Base-by-base conservation (phyloP, 495 filamentous ascomycete species). In the Durotheca rogersii region DNA sequence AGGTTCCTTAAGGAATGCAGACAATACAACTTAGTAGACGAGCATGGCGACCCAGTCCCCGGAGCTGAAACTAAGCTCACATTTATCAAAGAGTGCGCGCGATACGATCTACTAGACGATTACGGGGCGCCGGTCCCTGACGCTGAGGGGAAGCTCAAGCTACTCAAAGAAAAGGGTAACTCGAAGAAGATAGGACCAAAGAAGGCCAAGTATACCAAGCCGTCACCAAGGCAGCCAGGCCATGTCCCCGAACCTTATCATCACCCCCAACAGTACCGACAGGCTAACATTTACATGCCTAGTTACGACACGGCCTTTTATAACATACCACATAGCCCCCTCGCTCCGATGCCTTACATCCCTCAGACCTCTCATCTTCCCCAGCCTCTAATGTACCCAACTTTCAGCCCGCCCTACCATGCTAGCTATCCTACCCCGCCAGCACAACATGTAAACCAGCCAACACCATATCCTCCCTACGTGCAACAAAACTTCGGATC, bases 41-140 rank as follows among this genome's bases (percentile, higher is more conserved):
- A 59, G 1, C 15, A 48, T 2, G 62, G 59, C 4, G 31, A 51
- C 12, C 55, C 55, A 2, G 2, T 55, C 0, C 33, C 48, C 1
- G 15, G 25, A 1, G 58, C 59, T 9, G 10, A 41, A 4, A 15
- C 32, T 18, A 1, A 7, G 7, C 16, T 53, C 11, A 4, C 34
- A 9, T 9, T 16, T 7, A 21, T 53, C 0, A 30, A 31, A 9
- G 23, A 27, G 4, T 53, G 16, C 12, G 41, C 21, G 14, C 21
- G 16, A 3, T 4, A 36, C 7, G 42, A 31, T 1, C 12, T 53
- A 3, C 42, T 53, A 7, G 51, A 47, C 16, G 50, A 47, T 2
- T 19, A 20, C 4, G 51, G 41, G 9, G 25, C 18, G 6, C 51
- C 55, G 5, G 4, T 55, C 0, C 33, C 48, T 1, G 15, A 30